Evolutionary conservation across 192 early-diverging fungal genomes (phyloP), one percentile per base, ranked within the genome.

Genomic region (Coemansia sp.): DNA sequence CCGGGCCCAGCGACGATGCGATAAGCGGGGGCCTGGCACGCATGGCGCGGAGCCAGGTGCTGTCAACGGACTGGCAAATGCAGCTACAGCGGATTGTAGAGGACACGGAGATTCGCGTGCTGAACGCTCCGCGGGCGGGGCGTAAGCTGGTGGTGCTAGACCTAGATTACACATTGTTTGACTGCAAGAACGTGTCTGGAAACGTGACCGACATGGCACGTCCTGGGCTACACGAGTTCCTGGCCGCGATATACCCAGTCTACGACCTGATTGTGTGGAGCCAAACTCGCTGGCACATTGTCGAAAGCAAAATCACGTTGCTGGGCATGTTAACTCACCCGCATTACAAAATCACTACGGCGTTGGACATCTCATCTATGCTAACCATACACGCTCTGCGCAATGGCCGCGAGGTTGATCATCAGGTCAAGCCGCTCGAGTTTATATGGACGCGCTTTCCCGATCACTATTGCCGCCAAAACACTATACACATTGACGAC

Each of bases 201-300:
- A 73, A 82, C 33, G 70, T 86, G 17, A 55, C 80, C 6, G 78
- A 84, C 6, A 81, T 90, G 50, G 80, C 81, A 48, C 70, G 84
- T 17, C 84, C 84, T 1, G 84, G 84, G 9, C 46, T 84, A 60
- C 82, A 86, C 63, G 78, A 79, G 53, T 83, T 82, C 66, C 60
- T 86, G 59, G 62, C 86, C 0, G 82, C 83, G 0, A 64, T 81
- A 0, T 85, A 86, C 56, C 81, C 81, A 32, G 68, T 84, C 56
- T 90, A 87, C 48, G 88, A 88, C 53, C 72, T 88, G 48, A 82
- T 87, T 7, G 82, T 90, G 39, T 90, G 88, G 88, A 85, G 84
- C 55, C 88, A 90, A 60, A 90, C 88, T 1, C 70, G 70, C 23
- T 87, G 86, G 86, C 80, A 75, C 31, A 82, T 80, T 11, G 62